Base-by-base conservation (phyloP, 2,329 filamentous ascomycete species). In the Orbilia blumenaviensis region DNA sequence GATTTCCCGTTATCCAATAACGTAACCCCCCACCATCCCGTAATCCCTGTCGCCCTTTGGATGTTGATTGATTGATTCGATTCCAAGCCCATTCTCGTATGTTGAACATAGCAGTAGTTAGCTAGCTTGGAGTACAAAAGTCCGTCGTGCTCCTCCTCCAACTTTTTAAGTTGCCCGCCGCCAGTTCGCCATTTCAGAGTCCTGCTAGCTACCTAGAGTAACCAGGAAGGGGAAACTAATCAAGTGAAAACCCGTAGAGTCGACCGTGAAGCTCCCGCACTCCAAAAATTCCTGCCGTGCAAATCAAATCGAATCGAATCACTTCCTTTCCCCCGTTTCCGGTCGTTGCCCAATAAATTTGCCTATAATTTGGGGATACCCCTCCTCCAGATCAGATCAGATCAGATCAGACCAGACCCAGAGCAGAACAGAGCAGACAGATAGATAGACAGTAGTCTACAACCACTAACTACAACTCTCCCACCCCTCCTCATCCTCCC, bases 1-100 rank as follows among this genome's bases (percentile, higher is more conserved):
- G 64, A 68, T 68, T 68, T 68, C 64, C 52, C 64, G 66, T 71
- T 71, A 71, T 71, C 66, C 66, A 71, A 71, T 66, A 66, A 67
- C 62, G 69, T 74, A 74, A 66, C 69, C 69, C 66, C 69, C 69
- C 69, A 74, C 69, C 62, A 67, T 56, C 34, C 8, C 5, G 6
- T 1, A 50, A 61, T 58, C n/a, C 68, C 60, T 73, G 67, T 66
- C 67, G 60, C 60, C 60, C 50, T 73, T 73, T n/a, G n/a, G 68
- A 73, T 66, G 68, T 73, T n/a, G n/a, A n/a, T n/a, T n/a, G n/a
- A n/a, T n/a, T n/a, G n/a, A n/a, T n/a, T n/a, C n/a, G n/a, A n/a
- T n/a, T n/a, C n/a, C n/a, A n/a, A n/a, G n/a, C n/a, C n/a, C 68
- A 74, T 74, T 73, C 62, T 48, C 36, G 60, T 27, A 48, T 48